A percentile compares a stretch with the other conserved stretches of the same genome.
Conservation (phyloP, 2,329 filamentous ascomycete genomes). For the Alternaria sp. region DNA sequence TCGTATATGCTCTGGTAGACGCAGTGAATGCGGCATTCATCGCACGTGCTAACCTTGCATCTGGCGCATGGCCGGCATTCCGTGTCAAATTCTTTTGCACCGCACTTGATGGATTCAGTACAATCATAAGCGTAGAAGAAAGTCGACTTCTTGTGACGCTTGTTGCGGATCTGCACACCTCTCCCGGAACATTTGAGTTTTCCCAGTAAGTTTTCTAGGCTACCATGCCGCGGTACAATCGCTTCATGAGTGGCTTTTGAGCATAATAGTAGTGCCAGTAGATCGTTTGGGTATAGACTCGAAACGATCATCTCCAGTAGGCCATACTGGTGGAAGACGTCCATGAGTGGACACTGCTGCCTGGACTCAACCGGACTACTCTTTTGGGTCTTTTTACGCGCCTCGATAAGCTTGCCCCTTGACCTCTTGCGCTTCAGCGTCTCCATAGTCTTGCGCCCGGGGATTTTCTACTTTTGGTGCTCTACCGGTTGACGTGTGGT, state of each 20-base stretch:
- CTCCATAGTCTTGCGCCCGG: conserved; percentile 3
- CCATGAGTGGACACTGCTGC: conserved; percentile 28
- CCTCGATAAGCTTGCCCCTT: conserved; percentile 6
- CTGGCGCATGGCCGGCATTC: conserved; percentile 37
- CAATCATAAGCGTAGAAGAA: conserved; percentile 37
- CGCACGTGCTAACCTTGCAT: conserved; percentile 45
- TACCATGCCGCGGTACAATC: conserved; percentile 36
- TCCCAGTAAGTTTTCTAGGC: conserved; percentile 38
- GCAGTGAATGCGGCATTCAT: conserved; percentile 49
- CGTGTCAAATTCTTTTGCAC: conserved; percentile 18
- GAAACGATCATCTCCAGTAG: conserved; percentile 38
- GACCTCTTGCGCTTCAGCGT: conserved; percentile 37
- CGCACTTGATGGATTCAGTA: conserved; percentile 37
- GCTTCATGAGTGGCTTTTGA: conserved; percentile 38
- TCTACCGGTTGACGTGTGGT: neutral
- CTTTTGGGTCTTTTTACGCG: conserved; percentile 23
- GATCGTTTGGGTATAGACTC: conserved; percentile 38
- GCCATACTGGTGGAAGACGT: conserved; percentile 40
- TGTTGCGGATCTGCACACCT: conserved; percentile 36
- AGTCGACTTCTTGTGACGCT: conserved; percentile 34
- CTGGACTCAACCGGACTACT: neutral
- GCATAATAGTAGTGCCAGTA: conserved; percentile 40
- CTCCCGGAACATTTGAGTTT: conserved; percentile 40
- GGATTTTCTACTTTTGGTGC: neutral
- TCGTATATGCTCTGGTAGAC: conserved; percentile 46